A percentile compares a stretch with the other conserved stretches of the same genome.
Conservation (phyloP, 495 filamentous ascomycete species). For the Lasiosphaeria ovina region DNA sequence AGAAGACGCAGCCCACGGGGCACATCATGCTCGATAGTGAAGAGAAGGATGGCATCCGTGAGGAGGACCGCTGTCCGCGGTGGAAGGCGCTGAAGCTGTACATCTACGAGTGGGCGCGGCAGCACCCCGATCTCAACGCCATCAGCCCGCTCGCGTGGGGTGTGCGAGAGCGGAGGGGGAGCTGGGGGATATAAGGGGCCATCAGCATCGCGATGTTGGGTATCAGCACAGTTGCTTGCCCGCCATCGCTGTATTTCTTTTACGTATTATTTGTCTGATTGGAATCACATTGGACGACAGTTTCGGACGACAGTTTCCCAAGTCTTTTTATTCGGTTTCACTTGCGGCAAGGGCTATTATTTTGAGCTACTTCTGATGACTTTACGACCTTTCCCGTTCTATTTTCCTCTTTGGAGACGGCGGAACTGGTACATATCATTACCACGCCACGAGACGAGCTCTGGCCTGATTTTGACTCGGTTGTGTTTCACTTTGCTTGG, state of each 20-base stretch:
- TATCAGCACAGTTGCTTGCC: too few relatives aligned
- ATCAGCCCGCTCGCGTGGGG: conserved; percentile 66
- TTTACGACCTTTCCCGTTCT: conserved; percentile 1
- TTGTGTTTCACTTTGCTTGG: not conserved
- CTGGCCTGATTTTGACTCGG: not conserved
- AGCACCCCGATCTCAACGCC: conserved; percentile 63
- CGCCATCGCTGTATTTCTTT: too few relatives aligned
- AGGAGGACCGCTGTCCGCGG: conserved; percentile 52
- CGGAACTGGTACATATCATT: not conserved
- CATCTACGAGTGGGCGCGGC: conserved; percentile 78
- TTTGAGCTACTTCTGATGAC: conserved; percentile 3
- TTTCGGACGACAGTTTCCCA: too few relatives aligned
- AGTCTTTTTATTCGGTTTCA: not conserved
- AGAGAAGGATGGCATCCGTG: conserved; percentile 33
- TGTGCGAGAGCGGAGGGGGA: conserved; percentile 68
- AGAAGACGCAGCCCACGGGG: conserved; percentile 25
- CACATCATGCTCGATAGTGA: conserved; percentile 40
- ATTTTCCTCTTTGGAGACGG: not conserved
- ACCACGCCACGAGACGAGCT: not conserved
- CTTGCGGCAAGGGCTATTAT: not conserved
- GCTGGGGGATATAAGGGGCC: conserved; percentile 67
- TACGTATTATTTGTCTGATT: too few relatives aligned
- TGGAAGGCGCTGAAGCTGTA: conserved; percentile 83
- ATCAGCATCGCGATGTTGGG: not conserved
- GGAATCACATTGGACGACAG: too few relatives aligned